These are phyloP conservation scores for Escovopsis sp. DNA, from an alignment of 2,329 filamentous ascomycete species.

Conservation along the genomic window DNA sequence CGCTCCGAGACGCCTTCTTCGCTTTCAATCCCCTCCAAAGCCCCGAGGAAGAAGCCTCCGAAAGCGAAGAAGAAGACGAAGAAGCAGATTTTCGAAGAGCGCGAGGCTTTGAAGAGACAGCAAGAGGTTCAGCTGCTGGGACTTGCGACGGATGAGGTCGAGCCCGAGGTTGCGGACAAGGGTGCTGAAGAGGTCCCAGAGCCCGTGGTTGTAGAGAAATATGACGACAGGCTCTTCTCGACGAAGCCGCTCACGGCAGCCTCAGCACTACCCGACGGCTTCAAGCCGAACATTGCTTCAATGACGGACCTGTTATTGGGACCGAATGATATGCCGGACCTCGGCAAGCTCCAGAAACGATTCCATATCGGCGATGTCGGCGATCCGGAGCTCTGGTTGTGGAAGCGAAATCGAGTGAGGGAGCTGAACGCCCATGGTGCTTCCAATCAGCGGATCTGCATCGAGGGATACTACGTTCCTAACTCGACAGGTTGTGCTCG, in stretches of 20 bases:
- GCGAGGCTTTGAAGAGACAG: conserved; percentile 42
- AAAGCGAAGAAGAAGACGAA: conserved; percentile 64
- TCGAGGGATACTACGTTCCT: conserved; percentile 62
- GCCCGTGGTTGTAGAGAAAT: conserved; percentile 33
- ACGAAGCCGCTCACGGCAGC: conserved; percentile 29
- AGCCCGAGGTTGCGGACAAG: conserved; percentile 16
- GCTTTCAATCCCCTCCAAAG: conserved; percentile 23
- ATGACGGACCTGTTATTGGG: conserved; percentile 29
- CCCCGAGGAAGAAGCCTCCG: conserved; percentile 37
- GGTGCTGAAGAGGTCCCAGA: conserved; percentile 10
- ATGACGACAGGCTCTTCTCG: conserved; percentile 33
- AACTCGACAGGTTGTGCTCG: conserved; percentile 75
- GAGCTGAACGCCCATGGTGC: conserved; percentile 33
- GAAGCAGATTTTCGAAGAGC: conserved; percentile 59
- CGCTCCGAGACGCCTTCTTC: conserved; percentile 32
- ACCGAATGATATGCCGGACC: conserved; percentile 31
- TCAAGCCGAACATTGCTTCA: conserved; percentile 29
- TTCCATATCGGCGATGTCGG: conserved; percentile 29
- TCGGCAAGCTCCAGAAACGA: conserved; percentile 31
- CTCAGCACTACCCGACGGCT: conserved; percentile 27
- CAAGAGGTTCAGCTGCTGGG: conserved; percentile 29
- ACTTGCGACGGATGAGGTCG: conserved; percentile 26
- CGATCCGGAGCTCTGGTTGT: conserved; percentile 39
- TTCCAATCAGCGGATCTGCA: conserved; percentile 22
- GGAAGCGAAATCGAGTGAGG: conserved; percentile 39